Evolutionary conservation across 306 rosid genomes (phyloP).

Genomic region (Lathyrus sativus): DNA sequence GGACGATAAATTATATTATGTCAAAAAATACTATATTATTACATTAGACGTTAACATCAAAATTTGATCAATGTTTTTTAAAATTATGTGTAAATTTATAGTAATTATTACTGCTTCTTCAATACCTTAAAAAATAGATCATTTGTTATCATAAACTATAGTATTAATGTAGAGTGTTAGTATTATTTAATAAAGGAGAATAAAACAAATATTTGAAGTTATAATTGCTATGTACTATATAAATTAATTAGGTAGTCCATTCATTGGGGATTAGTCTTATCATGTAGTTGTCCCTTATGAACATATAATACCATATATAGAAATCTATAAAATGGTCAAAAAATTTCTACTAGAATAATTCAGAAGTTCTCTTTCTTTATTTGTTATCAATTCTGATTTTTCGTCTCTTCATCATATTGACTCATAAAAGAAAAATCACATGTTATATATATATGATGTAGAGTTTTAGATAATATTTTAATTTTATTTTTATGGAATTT

Average conservation of each 20-base stretch:
- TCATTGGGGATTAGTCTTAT: neutral
- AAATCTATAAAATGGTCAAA: neutral
- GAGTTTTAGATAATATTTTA: neutral
- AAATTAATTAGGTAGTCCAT: neutral
- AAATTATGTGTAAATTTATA: no score
- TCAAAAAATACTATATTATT: no score
- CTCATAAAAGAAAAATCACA: slow-evolving; percentile 4
- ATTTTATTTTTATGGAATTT: neutral
- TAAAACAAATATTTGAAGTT: neutral
- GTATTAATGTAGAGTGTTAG: no score
- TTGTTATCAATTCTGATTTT: neutral
- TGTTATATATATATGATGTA: neutral
- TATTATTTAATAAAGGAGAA: neutral
- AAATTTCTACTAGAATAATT: neutral
- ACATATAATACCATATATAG: neutral
- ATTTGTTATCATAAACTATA: neutral
- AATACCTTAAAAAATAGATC: no score
- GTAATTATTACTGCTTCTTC: no score
- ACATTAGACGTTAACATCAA: no score
- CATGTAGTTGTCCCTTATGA: neutral
- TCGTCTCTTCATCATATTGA: neutral
- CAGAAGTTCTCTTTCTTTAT: neutral
- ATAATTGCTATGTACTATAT: neutral
- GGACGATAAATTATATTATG: no score
- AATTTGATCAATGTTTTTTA: no score